Percentiles rank a stretch among this genome's conserved stretches.
Evolutionary conservation across 2,329 filamentous ascomycete species (phyloP).

Genomic region (Pseudophaeomoniella oleicola): DNA sequence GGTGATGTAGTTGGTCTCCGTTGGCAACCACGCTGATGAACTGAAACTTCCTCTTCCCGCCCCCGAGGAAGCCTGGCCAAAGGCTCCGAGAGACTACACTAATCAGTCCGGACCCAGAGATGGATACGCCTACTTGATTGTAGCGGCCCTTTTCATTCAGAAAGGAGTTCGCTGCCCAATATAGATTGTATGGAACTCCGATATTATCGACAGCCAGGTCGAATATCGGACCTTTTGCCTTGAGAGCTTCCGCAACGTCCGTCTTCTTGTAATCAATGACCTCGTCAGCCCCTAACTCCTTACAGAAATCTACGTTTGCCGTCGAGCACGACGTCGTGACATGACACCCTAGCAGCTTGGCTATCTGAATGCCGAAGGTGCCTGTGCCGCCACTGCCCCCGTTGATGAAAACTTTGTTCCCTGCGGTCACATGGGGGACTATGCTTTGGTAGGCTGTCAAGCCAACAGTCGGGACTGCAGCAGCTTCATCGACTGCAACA

Average conservation of each 20-base stretch:
- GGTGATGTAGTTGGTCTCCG: conserved; percentile 29
- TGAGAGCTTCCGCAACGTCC: conserved; percentile 33
- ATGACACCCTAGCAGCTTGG: conserved; percentile 43
- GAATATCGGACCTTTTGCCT: conserved; percentile 33
- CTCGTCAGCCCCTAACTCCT: conserved; percentile 46
- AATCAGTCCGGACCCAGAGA: conserved; percentile 13
- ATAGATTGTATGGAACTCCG: conserved; percentile 34
- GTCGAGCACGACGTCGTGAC: conserved; percentile 46
- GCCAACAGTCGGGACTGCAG: conserved; percentile 30
- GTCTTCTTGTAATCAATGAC: conserved; percentile 44
- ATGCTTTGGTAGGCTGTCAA: conserved; percentile 34
- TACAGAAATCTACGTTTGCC: conserved; percentile 41
- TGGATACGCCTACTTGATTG: conserved; percentile 34
- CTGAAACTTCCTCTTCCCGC: conserved; percentile 27
- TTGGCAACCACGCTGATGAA: conserved; percentile 21
- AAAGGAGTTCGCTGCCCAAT: conserved; percentile 37
- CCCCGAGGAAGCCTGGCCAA: conserved; percentile 34
- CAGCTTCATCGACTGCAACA: conserved; percentile 26
- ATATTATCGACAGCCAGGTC: conserved; percentile 45
- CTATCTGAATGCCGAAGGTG: conserved; percentile 47
- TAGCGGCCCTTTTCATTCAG: conserved; percentile 35
- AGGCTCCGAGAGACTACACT: conserved; percentile 19
- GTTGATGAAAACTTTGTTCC: conserved; percentile 49
- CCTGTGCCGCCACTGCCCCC: conserved; percentile 50
- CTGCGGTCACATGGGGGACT: conserved; percentile 30